phyloP scores from a whole-genome alignment of 352 stramenopile species.

The Globisporangium perplexum region DNA sequence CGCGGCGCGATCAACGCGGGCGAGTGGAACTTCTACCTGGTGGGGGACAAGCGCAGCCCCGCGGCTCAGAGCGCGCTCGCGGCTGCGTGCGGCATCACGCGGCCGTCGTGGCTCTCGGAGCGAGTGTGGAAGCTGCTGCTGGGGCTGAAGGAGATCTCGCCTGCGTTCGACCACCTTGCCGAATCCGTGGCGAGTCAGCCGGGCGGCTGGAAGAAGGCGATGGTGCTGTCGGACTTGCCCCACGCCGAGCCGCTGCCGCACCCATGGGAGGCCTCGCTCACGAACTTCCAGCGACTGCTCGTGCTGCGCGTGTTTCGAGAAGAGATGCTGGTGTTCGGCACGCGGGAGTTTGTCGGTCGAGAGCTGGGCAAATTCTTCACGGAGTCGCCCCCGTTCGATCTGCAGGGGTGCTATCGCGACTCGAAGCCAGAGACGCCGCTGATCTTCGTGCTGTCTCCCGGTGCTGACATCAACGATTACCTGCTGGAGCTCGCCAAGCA shows the following conservation, averaged over 20 bases:
- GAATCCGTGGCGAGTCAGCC: slow-evolving; percentile 36
- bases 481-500: slow-evolving; percentile 87
- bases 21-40: slow-evolving; percentile 89
- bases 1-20: slow-evolving; percentile 47
- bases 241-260: slow-evolving; percentile 66
- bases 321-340: slow-evolving; percentile 89
- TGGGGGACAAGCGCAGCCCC: slow-evolving; percentile 79
- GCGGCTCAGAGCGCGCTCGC: slow-evolving; percentile 33
- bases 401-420: slow-evolving; percentile 89
- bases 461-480: slow-evolving; percentile 93
- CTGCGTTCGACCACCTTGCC: slow-evolving; percentile 39
- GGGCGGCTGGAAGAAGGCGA: slow-evolving; percentile 68
- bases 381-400: slow-evolving; percentile 90
- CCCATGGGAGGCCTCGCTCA: slow-evolving; percentile 66
- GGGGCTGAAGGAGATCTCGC: slow-evolving; percentile 60
- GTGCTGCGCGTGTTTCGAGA: slow-evolving; percentile 86
- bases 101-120: slow-evolving; percentile 71
- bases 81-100: slow-evolving; percentile 22
- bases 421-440: slow-evolving; percentile 88
- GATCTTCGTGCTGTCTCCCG: slow-evolving; percentile 92
- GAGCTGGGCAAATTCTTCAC: slow-evolving; percentile 84
- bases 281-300: slow-evolving; percentile 88
- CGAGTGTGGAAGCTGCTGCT: slow-evolving; percentile 70
- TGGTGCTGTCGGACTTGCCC: slow-evolving; percentile 73
- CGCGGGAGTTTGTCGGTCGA: slow-evolving; percentile 75